Conservation (phyloP, 306 rosid species). For the Cicer cuneatum region DNA sequence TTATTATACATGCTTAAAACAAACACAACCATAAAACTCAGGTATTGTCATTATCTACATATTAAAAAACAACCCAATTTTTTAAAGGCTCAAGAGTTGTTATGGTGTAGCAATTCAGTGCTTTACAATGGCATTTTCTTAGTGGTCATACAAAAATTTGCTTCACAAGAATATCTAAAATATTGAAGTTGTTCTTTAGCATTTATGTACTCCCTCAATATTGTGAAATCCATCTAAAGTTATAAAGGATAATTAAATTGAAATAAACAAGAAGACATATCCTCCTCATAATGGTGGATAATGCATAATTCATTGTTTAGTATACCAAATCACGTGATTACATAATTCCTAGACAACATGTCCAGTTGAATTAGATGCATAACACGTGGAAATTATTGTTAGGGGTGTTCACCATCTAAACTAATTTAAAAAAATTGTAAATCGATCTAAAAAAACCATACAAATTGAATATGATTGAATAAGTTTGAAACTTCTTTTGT, state of each 20-base stretch:
- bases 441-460: no score
- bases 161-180: conserved; percentile 8
- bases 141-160: not conserved
- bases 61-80: not conserved
- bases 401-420: no score
- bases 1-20: conserved; percentile 55
- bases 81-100: not conserved
- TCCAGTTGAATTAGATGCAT: not conserved
- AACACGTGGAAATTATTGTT: conserved; percentile 37
- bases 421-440: no score
- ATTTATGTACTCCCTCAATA: not conserved
- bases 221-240: not conserved
- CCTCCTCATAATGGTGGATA: conserved; percentile 9
- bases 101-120: not conserved
- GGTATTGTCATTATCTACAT: not conserved
- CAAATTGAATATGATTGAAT: no score
- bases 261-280: not conserved
- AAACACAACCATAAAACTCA: conserved; percentile 2
- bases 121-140: not conserved
- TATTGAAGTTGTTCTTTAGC: not conserved
- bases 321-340: not conserved
- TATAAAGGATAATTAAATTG: not conserved
- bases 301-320: not conserved
- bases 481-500: no score
- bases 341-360: not conserved